Percentiles rank a stretch among this genome's conserved stretches.
Evolutionary conservation across 192 early-diverging fungal species (phyloP).

Genomic region (Coemansia reversa): DNA sequence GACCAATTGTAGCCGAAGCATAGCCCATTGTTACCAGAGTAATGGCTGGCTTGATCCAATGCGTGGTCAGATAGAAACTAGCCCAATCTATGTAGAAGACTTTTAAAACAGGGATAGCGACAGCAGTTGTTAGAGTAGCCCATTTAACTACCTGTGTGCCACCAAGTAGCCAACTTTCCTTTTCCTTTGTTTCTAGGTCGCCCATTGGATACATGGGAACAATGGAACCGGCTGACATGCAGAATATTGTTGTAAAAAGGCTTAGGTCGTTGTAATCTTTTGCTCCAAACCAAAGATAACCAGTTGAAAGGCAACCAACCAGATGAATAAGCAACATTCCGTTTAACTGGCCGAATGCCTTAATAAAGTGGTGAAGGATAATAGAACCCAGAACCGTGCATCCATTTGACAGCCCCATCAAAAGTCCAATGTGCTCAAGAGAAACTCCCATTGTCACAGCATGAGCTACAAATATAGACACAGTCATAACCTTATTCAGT

Average conservation of each 20-base stretch:
- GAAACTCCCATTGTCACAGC: slow-evolving; percentile 40
- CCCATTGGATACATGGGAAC: slow-evolving; percentile 54
- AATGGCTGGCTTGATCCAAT: slow-evolving; percentile 40
- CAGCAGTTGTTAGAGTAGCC: slow-evolving; percentile 47
- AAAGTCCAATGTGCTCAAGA: slow-evolving; percentile 49
- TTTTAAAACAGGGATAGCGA: slow-evolving; percentile 46
- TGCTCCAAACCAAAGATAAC: slow-evolving; percentile 32
- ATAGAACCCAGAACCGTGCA: slow-evolving; percentile 48
- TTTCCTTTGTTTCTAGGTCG: slow-evolving; percentile 41
- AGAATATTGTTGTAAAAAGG: slow-evolving; percentile 37
- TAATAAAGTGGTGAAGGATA: slow-evolving; percentile 50
- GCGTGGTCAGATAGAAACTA: slow-evolving; percentile 26
- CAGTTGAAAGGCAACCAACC: slow-evolving; percentile 24
- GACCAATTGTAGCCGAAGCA: slow-evolving; percentile 33
- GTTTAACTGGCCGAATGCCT: slow-evolving; percentile 44
- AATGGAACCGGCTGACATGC: slow-evolving; percentile 47
- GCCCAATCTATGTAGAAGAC: slow-evolving; percentile 54
- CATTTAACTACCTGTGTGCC: slow-evolving; percentile 48
- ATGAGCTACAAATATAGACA: slow-evolving; percentile 33
- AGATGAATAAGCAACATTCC: slow-evolving; percentile 50
- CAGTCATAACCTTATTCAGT: background rate
- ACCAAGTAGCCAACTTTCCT: slow-evolving; percentile 49
- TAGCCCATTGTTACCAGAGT: slow-evolving; percentile 36
- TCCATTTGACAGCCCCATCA: slow-evolving; percentile 45
- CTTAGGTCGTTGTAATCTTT: slow-evolving; percentile 35